phyloP scores from a whole-genome alignment of 257 asterid genomes.

The Linaria vulgaris region DNA sequence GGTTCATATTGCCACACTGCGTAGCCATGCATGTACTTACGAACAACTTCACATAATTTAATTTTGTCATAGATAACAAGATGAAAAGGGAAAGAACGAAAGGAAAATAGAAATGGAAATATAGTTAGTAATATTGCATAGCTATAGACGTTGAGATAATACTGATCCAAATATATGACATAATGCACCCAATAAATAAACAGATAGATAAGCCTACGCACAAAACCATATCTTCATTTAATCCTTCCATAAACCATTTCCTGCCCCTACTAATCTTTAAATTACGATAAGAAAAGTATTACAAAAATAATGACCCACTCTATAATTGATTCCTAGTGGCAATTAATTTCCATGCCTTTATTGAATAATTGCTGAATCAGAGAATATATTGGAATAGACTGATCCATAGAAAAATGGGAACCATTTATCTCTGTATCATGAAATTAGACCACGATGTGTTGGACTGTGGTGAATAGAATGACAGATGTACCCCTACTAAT shows the following conservation, averaged over 20 bases:
- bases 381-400: conserved; percentile 25
- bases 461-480: too few species aligned
- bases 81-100: conserved; percentile 3
- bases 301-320: conserved; percentile 22
- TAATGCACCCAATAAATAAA: conserved; percentile 33
- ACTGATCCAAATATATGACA: conserved; percentile 49
- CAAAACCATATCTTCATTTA: conserved; percentile 46
- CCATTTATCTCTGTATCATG: too few species aligned
- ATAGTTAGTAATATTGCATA: conserved; percentile 13
- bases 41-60: too few species aligned
- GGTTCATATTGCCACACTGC: too few species aligned
- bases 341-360: conserved; percentile 27
- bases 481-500: conserved; percentile 26
- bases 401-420: too few species aligned
- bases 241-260: conserved; percentile 7
- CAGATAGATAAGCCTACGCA: conserved; percentile 55
- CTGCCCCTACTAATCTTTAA: conserved; percentile 14
- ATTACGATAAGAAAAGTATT: background rate
- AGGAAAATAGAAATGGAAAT: background rate
- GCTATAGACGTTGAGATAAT: conserved; percentile 9
- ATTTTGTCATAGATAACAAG: too few species aligned
- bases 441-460: too few species aligned
- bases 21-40: too few species aligned
- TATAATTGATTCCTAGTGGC: conserved; percentile 55
- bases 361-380: conserved; percentile 42